Base-by-base conservation (phyloP, 2,329 filamentous ascomycete genomes). In the Epichloe coenophiala region DNA sequence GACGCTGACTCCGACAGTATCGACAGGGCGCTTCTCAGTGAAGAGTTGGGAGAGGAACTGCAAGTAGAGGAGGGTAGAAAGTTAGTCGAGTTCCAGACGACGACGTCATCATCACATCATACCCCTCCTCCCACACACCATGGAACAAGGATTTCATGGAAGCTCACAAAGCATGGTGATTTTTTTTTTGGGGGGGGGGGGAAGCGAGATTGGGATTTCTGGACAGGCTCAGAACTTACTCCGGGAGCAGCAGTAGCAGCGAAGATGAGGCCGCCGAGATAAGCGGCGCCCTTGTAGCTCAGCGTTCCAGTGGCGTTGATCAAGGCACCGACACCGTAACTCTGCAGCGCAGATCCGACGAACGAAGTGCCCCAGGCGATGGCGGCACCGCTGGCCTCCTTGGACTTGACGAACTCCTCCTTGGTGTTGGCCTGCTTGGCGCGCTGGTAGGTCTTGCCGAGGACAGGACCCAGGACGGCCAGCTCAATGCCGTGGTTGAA, bases 281-380 rank as follows among this genome's bases (percentile, higher is more conserved):
- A 97, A 51, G 91, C 88, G 56, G 93, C 89, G 60, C 93, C 93
- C 81, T 95, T 97, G 78, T 97, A 97, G 73, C 81, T 89, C 57
- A 97, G 77, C 50, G 91, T 96, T 58, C 88, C 90, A 42, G 91
- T 97, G 58, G 90, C 89, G 70, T 97, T 97, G 77, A 91, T 86
- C 59, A 95, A 75, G 55, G 89, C 89, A 60, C 84, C 89, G 56
- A 95, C 84, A 65, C 88, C 89, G 65, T 95, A 95, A 56, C 84
- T 81, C 76, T 95, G 89, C 54, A 96, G 71, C 53, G 85, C 88
- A 52, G 88, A 93, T 66, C 93, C 93, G 65, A 89, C 75, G 55
- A 97, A 78, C 40, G 89, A 93, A 57, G 86, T 91, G 66, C 90
- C 88, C 85, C 87, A 95, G 58, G 89, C 86, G 54, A 89, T 80